Evolutionary conservation across 176 grass and related monocot genomes (phyloP), one percentile per base, ranked within the genome.

Genomic region (Aegilops tauschii): DNA sequence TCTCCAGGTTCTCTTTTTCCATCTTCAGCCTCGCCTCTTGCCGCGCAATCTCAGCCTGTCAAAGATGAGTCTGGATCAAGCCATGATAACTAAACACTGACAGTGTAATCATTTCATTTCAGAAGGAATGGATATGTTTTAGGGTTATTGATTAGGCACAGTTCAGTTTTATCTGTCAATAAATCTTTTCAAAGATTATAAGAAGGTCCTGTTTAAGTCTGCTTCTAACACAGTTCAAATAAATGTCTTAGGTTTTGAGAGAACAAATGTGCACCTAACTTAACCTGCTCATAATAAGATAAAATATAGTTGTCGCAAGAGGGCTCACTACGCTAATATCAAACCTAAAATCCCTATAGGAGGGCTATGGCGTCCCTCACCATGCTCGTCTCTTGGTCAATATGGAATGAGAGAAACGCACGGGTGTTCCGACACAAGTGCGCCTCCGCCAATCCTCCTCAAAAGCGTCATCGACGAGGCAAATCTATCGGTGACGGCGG

Each of bases 1-100:
- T 99, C 87, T 99, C 97, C 85, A 99, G 76, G 73, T 96, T 99
- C 77, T 99, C 97, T 77, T 88, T 94, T 64, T 99, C 97, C 56
- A 93, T 92, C 82, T 99, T 99, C 83, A 99, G 80, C 83, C 97
- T 99, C 13, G 92, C 94, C 39, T 99, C 97, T 84, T 99, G 97
- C 59, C 92, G 89, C 2, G 90, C 90, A 54, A 99, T 99, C 82
- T 99, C 97, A 56, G 94, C 97, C 94, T 99, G 84, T 80, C 16
- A 29, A 83, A 64, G 6, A 81, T 30, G 9, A 13, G 37, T 20
- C 12, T 12, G 9, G 18, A 77, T 42, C 18, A 69, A 27, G 30
- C 54, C 62, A 81, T 27, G 49, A 25, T 77, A 39, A 84, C 28
- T 8, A 12, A 29, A 61, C 3, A 35, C 5, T 35, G 13, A 4